Evolutionary conservation across 139 green algal genomes (phyloP).

Genomic region (Chlamydomonas sphaeroides): DNA sequence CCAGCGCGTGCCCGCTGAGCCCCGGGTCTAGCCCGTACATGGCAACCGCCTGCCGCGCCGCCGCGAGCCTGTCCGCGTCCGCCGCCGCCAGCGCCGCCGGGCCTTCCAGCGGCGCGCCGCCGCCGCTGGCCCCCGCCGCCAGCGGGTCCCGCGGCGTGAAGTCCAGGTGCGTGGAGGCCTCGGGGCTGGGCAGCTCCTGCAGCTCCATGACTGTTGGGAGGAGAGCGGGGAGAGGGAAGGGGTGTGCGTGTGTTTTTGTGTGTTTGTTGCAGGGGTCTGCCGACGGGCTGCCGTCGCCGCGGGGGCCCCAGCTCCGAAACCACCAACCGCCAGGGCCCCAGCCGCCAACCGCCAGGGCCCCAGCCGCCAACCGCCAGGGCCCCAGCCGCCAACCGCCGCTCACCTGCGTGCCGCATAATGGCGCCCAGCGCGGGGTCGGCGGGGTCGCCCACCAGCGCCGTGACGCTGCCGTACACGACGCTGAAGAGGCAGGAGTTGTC

Average conservation of each 20-base stretch:
- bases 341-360: neutral
- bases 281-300: too few relatives aligned
- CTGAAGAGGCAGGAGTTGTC: slow-evolving; percentile 27
- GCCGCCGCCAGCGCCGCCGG: neutral
- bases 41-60: neutral
- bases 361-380: neutral
- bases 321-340: neutral
- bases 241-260: too few relatives aligned
- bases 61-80: neutral
- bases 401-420: slow-evolving; percentile 9
- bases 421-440: slow-evolving; percentile 12
- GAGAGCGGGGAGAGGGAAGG: too few relatives aligned
- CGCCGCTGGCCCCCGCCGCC: neutral
- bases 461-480: slow-evolving; percentile 14
- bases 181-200: neutral
- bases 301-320: too few relatives aligned
- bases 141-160: too few relatives aligned
- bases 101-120: neutral
- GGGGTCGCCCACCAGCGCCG: slow-evolving; percentile 31
- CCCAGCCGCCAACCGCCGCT: neutral
- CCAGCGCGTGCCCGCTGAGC: neutral
- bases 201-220: neutral
- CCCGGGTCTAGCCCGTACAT: neutral
- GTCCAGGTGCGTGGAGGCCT: neutral
- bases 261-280: too few relatives aligned